A percentile compares a stretch with the other conserved stretches of the same genome.
phyloP scores from a whole-genome alignment of 139 green algal species.

The Penium margaritaceum region DNA sequence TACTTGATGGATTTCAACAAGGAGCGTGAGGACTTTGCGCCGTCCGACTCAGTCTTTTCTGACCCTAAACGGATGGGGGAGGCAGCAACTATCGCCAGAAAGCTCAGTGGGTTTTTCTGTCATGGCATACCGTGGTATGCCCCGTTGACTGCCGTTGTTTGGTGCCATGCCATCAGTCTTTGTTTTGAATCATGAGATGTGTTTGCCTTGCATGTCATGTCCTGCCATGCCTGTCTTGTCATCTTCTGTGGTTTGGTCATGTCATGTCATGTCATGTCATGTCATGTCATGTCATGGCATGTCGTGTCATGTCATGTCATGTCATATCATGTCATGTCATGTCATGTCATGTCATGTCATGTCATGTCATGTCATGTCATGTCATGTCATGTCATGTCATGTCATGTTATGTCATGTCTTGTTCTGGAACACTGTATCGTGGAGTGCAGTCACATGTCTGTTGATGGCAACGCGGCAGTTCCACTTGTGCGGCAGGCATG shows the following conservation, averaged over 20 bases:
- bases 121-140: not conserved
- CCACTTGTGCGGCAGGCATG: too few species aligned
- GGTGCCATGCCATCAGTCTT: not conserved
- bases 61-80: conserved; percentile 26
- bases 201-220: too few species aligned
- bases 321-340: too few species aligned
- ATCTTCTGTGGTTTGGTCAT: not conserved
- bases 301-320: too few species aligned
- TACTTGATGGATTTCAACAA: conserved; percentile 41
- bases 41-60: conserved; percentile 2
- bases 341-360: too few species aligned
- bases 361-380: too few species aligned
- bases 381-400: too few species aligned
- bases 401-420: too few species aligned
- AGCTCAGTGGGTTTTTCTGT: conserved; percentile 16
- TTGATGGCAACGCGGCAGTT: too few species aligned
- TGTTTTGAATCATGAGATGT: not conserved
- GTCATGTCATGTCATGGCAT: too few species aligned
- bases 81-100: conserved; percentile 27
- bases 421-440: not conserved
- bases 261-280: not conserved
- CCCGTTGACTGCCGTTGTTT: not conserved
- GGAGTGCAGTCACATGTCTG: not conserved
- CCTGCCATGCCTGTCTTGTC: not conserved
- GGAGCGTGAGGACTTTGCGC: conserved; percentile 4